Evolutionary conservation across 176 grass and related monocot species (phyloP).

Genomic region (Ampelocalamus luodianensis): DNA sequence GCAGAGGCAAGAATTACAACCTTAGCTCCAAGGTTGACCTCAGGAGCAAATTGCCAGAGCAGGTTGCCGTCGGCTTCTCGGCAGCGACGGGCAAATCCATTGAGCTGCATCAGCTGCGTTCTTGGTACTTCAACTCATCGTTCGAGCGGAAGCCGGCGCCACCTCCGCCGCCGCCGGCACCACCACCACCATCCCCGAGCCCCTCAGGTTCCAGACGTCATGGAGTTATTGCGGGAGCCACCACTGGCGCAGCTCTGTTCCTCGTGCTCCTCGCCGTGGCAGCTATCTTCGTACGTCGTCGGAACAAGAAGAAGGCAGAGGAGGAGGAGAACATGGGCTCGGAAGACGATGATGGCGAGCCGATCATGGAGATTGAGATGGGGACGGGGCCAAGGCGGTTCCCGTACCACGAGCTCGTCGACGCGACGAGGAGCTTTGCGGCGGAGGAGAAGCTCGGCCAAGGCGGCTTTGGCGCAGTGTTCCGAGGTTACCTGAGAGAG

Average conservation of each 20-base stretch:
- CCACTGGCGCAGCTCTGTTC: background rate
- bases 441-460: constrained; percentile 52
- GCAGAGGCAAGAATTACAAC: rapidly evolving
- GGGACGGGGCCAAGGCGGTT: constrained; percentile 37
- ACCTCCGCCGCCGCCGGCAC: background rate
- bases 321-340: background rate
- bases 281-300: background rate
- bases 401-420: constrained; percentile 25
- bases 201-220: background rate
- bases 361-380: constrained; percentile 22
- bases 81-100: constrained; percentile 10
- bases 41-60: background rate
- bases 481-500: constrained; percentile 5
- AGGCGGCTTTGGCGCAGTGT: constrained; percentile 46
- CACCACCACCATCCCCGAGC: background rate
- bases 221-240: background rate
- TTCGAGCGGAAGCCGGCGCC: background rate
- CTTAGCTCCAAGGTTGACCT: constrained; percentile 33
- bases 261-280: background rate
- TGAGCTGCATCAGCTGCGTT: constrained; percentile 39
- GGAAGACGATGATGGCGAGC: background rate
- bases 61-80: constrained; percentile 54
- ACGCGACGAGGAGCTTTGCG: constrained; percentile 33
- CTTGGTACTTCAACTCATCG: constrained; percentile 49
- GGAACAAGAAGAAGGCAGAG: background rate